Base-by-base conservation (phyloP, 768 basidiomycete species). In the Collybia nuda region DNA sequence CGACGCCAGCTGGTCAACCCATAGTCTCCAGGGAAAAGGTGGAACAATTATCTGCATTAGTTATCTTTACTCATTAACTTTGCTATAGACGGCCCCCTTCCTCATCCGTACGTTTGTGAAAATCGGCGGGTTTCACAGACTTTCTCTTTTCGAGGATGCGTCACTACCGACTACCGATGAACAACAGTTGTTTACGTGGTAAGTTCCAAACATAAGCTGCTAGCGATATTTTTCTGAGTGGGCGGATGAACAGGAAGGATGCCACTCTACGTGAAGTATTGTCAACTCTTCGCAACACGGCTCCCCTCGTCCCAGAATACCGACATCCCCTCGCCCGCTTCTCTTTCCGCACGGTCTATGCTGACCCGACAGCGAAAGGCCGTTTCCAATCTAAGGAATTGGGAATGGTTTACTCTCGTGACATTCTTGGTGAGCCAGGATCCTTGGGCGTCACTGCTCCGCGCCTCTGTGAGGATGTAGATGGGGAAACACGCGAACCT, bases 181-280 rank as follows among this genome's bases (percentile, higher is more conserved):
- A 61, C 85, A 89, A 41, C 89, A 91, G 61, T 68, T 93, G 28
- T 92, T 86, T 58, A 86, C 87, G 6, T 93, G 90, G 90, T 88
- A 59, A 19, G 75, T 53, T 14, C 45, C 45, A n/a, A 24, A 12
- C 8, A 0, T 6, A 44, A 39, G 12, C 18, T n/a, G 15, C 22
- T 49, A n/a, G n/a, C 6, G 17, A 5, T 28, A 6, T 11, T 44
- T 17, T n/a, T 12, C 28, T 44, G 28, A 22, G n/a, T 40, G 21
- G 35, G 15, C 36, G 8, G 22, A 11, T n/a, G 18, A 22, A 17
- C 56, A 92, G 90, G 90, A 89, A 82, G 72, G 88, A 93, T 59
- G 85, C 88, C 11, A 90, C 90, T 0, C 73, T 93, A 26, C 80
- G 84, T 37, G 90, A 93, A 70, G 78, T 92, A 38, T 66, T 93